Base-by-base conservation (phyloP, 2,329 filamentous ascomycete genomes). In the Rhinocladiella similis region DNA sequence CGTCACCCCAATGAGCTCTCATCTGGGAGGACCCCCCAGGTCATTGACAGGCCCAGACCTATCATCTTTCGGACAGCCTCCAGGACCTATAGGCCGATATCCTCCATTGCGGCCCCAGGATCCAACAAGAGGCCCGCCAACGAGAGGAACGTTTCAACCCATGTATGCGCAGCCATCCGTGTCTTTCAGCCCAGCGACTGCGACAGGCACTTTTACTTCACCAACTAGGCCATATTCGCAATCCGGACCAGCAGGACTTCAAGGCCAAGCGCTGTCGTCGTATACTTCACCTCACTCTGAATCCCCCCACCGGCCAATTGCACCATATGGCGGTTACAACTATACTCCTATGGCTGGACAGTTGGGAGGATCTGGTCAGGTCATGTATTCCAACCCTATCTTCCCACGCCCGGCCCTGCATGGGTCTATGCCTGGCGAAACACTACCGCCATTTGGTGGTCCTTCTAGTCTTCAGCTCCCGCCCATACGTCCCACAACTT, bases 391-490 rank as follows among this genome's bases (percentile, higher is more conserved):
- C 2, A 63, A 61, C 38, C 61, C 61, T 18, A 60, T 63, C 43
- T 63, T 63, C 41, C 55, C 61, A 29, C 56, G 53, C 9, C 50
- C 45, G 13, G 22, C 49, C 27, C 25, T 16, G 5, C 42, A 45
- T 19, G 19, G 54, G 27, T 39, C 56, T 20, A 41, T 48, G 22
- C 35, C 50, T 3, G 25, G 41, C 22, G 60, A 59, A 33, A 25
- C 56, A n/a, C 19, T 60, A 6, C 38, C 57, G 9, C 55, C 60
- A 4, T 33, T 57, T 14, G 50, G 47, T 14, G 47, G 52, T 9
- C 35, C 50, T 27, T 33, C 55, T 16, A 47, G 48, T 27, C 50
- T 67, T 35, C 64, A 67, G 41, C 50, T 67, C n/a, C 64, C 65
- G 19, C 65, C 65, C 5, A 66, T 67, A 29, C 51, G 56, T 22